Evolutionary conservation across 805 yeast genomes (phyloP), one percentile per base, ranked within the genome.

Genomic region (Lipomyces orientalis): DNA sequence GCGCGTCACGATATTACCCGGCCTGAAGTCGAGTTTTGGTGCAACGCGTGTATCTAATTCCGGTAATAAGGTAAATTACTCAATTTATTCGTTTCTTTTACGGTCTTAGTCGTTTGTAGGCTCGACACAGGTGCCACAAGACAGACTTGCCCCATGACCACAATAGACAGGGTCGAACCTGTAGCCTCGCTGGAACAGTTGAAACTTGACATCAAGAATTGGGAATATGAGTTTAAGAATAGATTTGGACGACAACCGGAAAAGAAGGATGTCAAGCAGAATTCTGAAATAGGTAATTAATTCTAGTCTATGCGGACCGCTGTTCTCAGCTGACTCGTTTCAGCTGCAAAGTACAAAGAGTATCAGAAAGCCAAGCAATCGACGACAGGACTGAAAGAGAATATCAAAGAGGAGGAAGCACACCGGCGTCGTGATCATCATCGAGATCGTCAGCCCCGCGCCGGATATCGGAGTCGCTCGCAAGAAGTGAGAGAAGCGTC

Each of bases 151-250:
- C 10, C 33, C 19, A 33, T 33, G 33, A n/a, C n/a, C 9, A n/a
- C 14, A 33, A 19, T 19, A 22, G 57, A 54, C 19, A n/a, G 33
- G 19, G 49, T 9, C 12, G 46, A 29, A 19, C n/a, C 22, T 19
- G 59, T 2, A 16, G n/a, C 55, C 29, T 39, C 60, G 31, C 51
- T 54, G 9, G 70, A 70, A 31, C 54, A 67, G 60, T 72, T 86
- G 43, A 84, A 83, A 69, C 69, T 76, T 7, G 83, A 82, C 64
- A 79, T 87, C 63, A 87, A 87, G 71, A 74, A 75, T 9, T 87
- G 90, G 90, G 90, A 87, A 68, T 81, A 83, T 56, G 70, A 72
- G 1, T 87, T 85, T 71, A 73, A 75, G 19, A 70, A 73, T 16
- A 68, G 74, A 25, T 69, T 80, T 54, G 82, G 84, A 1, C 75